phyloP scores from a whole-genome alignment of 352 stramenopile species.

The Phytophthora europaea region DNA sequence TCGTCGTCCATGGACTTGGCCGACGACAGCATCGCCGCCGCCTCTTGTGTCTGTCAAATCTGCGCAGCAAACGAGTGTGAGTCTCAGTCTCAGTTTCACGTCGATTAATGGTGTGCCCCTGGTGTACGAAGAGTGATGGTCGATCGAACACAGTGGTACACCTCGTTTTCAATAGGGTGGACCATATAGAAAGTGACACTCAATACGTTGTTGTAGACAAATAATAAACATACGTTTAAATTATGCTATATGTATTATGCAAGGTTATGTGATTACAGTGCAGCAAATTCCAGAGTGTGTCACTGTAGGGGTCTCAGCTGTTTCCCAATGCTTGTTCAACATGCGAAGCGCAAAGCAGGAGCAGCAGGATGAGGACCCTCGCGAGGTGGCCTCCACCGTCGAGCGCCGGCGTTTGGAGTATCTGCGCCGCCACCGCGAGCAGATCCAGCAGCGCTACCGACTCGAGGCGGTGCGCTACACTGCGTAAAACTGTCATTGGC shows the following conservation, averaged over 20 bases:
- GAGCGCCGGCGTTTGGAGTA: slow-evolving; percentile 53
- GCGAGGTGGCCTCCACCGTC: slow-evolving; percentile 24
- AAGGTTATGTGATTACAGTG: too few species aligned
- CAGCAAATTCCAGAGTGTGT: too few species aligned
- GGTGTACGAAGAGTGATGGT: slow-evolving; percentile 29
- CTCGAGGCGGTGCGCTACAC: slow-evolving; percentile 56
- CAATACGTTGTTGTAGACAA: too few species aligned
- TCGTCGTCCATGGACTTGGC: slow-evolving; percentile 51
- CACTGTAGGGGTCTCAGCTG: too few species aligned
- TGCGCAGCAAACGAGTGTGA: not conserved
- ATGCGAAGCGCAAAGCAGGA: slow-evolving; percentile 1
- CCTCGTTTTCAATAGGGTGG: too few species aligned
- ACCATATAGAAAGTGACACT: not conserved
- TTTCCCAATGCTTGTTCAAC: slow-evolving; percentile 4
- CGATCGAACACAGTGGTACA: not conserved
- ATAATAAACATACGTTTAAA: too few species aligned
- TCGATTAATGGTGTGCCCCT: slow-evolving; percentile 32
- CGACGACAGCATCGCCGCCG: slow-evolving; percentile 39
- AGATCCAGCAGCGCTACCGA: slow-evolving; percentile 62
- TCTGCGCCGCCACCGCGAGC: slow-evolving; percentile 53
- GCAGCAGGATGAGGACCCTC: slow-evolving; percentile 33
- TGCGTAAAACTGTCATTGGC: not conserved
- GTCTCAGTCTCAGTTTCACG: slow-evolving; percentile 16
- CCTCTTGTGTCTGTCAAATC: not conserved
- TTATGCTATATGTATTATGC: too few species aligned